These are phyloP conservation scores for Beauveria varroae DNA, from an alignment of 2,329 filamentous ascomycete genomes.

Conservation along the genomic window DNA sequence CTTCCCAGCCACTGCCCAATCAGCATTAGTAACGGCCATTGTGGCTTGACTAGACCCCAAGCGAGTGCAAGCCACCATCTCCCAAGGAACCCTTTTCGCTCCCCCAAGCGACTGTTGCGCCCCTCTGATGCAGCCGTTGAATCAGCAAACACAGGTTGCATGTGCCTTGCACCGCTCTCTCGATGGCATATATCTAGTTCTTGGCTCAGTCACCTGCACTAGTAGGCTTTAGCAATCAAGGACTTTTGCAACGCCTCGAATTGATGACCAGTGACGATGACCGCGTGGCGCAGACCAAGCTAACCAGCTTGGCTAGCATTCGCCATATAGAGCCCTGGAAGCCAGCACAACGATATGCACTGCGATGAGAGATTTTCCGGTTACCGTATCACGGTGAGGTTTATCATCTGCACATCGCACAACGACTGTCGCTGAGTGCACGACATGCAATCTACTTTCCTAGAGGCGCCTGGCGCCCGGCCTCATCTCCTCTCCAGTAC, in stretches of 20 bases:
- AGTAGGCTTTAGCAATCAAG: background rate
- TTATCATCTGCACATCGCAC: background rate
- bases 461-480: background rate
- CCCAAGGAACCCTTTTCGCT: background rate
- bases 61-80: conserved; percentile 10
- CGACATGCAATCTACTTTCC: background rate
- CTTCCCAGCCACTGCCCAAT: background rate
- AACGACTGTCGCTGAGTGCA: background rate
- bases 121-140: background rate
- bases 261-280: background rate
- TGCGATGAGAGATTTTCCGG: conserved; percentile 1
- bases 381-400: background rate
- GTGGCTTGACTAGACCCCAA: conserved; percentile 1
- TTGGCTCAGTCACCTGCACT: background rate
- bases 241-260: background rate
- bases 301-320: background rate
- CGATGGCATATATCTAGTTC: background rate
- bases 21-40: background rate
- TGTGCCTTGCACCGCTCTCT: background rate
- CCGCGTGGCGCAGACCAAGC: background rate
- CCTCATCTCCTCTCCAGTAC: background rate
- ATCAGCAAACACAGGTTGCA: background rate
- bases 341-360: background rate
- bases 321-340: background rate
- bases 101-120: background rate